phyloP scores from a whole-genome alignment of 352 stramenopile genomes.

The Globisporangium orthogonon region DNA sequence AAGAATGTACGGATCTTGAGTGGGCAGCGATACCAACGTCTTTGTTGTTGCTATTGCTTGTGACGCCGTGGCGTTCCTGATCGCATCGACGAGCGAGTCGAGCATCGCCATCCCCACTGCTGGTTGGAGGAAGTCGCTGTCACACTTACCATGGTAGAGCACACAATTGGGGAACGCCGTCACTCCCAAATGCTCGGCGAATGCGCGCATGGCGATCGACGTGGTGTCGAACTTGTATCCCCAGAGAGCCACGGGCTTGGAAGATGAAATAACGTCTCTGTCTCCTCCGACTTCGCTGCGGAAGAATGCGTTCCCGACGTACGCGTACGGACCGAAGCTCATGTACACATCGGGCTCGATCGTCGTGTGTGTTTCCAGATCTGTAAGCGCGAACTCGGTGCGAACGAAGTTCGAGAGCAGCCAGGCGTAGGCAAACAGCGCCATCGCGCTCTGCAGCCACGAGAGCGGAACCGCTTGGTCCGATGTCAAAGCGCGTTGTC shows the following conservation, averaged over 20 bases:
- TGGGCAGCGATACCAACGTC: neutral
- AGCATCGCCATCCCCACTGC: conserved; percentile 6
- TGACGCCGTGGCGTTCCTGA: neutral
- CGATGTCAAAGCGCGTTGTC: neutral
- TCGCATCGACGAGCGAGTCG: conserved; percentile 5
- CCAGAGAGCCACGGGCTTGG: conserved; percentile 4
- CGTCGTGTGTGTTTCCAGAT: conserved; percentile 1
- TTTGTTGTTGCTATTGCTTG: neutral
- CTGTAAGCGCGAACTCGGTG: conserved; percentile 6
- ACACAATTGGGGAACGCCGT: conserved; percentile 7
- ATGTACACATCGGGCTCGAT: conserved; percentile 6
- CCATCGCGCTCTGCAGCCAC: neutral
- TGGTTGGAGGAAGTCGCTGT: neutral
- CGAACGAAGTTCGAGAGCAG: conserved; percentile 11
- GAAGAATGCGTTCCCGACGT: conserved; percentile 7
- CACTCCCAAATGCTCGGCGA: conserved; percentile 5
- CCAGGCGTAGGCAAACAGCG: conserved; percentile 7
- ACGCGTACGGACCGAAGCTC: conserved; percentile 12
- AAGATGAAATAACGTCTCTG: neutral
- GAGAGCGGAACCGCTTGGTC: conserved; percentile 5
- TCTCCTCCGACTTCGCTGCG: neutral
- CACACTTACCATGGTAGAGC: conserved; percentile 8
- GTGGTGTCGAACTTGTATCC: conserved; percentile 16
- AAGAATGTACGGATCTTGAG: neutral
- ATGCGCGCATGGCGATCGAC: conserved; percentile 8